Evolutionary conservation across 2,329 filamentous ascomycete genomes (phyloP), one percentile per base, ranked within the genome.

Genomic region (Penicillium freii): DNA sequence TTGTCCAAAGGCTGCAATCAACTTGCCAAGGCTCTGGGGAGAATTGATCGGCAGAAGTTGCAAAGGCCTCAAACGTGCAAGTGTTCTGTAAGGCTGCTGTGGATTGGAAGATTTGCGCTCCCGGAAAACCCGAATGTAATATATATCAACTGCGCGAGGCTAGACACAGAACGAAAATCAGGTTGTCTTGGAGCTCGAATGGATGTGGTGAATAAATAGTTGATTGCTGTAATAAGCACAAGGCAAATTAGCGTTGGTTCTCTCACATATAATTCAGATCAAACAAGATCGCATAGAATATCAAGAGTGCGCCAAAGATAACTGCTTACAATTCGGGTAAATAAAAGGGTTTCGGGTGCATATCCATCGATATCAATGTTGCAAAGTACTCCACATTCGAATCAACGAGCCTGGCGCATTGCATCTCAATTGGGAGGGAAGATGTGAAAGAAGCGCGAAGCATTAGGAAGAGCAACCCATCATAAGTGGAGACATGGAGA

Each of bases 341-440:
- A 7, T 25, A 15, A 3, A 3, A 48, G 4, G 11, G 27, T 8
- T 25, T 43, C 27, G 8, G 19, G 39, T 48, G 25, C 15, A 31
- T 39, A 39, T 53, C 43, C 42, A 47, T 42, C 25, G 17, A 27
- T 42, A 43, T 40, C 6, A 45, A 19, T 25, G 34, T 46, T 29
- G 40, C 39, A 53, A 31, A 6, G 36, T 36, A 40, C 33, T 56
- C 33, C 42, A 34, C 42, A 36, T 42, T 52, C 36, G 34, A 42
- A 42, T 57, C 25, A 52, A 44, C 23, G 40, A 29, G 50, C 31
- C 33, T 54, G 51, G 51, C 51, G 49, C 54, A 57, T 57, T 33
- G 27, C 31, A 42, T 44, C 29, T 52, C 54, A 57, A 47, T 57
- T 56, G 40, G 38, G 39, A 39, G 11, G 34, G 42, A 51, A 43